Evolutionary conservation across 371 early-diverging fungal species (phyloP), one percentile per base, ranked within the genome.

Genomic region (Phascolomyces articulosus): DNA sequence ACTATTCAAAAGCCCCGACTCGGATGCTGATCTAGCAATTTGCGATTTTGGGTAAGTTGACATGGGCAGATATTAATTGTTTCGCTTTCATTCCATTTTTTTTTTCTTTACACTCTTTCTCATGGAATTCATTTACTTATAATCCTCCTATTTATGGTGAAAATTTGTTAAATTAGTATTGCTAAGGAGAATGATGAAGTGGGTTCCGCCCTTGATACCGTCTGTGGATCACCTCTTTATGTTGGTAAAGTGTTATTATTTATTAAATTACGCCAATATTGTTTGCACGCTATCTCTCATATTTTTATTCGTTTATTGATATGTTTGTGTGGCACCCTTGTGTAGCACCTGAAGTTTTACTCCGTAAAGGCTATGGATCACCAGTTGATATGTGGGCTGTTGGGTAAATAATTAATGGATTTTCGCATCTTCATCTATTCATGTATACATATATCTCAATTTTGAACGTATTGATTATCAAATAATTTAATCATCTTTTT

Each of bases 301-400:
- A 47, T 53, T 29, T 27, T 11, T 20, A n/a, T n/a, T n/a, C n/a
- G n/a, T 29, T 18, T 20, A 29, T 23, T 48, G 4, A 28, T 34
- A 28, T 6, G 40, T 13, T 20, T 34, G 34, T 40, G 26, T 34
- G 16, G 20, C 54, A 15, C 54, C n/a, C 20, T 31, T 26, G 21
- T 49, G 67, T 83, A 72, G 93, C 95, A 6, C 95, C 95, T 6
- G 97, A 97, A 74, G 87, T 96, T 94, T 20, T 59, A 24, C 38
- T 40, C 13, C 41, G 60, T 7, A 23, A 59, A 47, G 55, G 55
- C 15, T 62, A 62, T 55, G 63, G 63, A 20, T 53, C 63, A 20
- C 63, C 63, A 20, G 63, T 62, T n/a, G 63, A 62, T 40, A 54
- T 62, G 55, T 62, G 63, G 60, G 84, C 83, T 28, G 68, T 88